A percentile compares a stretch with the other conserved stretches of the same genome.
phyloP scores from a whole-genome alignment of 2,329 filamentous ascomycete genomes.

The Sclerotinia trifoliorum region DNA sequence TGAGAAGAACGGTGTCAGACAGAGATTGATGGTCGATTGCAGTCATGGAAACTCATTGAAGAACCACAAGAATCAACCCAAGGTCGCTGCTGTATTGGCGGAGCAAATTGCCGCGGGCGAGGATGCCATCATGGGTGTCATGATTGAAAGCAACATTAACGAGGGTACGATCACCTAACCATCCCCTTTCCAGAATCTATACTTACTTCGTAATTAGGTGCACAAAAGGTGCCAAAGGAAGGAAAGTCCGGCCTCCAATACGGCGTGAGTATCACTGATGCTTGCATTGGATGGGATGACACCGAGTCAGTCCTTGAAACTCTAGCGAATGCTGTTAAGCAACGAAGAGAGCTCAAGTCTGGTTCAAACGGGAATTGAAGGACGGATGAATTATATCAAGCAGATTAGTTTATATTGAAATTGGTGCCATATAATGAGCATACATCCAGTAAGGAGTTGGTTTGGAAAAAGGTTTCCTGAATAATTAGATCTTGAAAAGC shows the following conservation, averaged over 20 bases:
- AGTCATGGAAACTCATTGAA: conserved; percentile 95
- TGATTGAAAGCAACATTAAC: conserved; percentile 98
- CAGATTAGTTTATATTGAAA: not conserved
- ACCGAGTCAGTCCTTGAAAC: conserved; percentile 75
- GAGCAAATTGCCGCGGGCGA: conserved; percentile 85
- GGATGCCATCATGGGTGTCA: conserved; percentile 85
- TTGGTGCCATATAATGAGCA: not conserved
- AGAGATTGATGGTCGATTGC: conserved; percentile 95
- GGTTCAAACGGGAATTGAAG: conserved; percentile 24
- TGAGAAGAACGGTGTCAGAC: conserved; percentile 67
- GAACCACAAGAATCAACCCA: conserved; percentile 95
- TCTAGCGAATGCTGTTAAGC: conserved; percentile 76
- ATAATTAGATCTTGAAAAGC: conserved; percentile 1
- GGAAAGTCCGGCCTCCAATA: conserved; percentile 84
- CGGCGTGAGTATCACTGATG: conserved; percentile 95
- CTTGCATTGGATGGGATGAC: conserved; percentile 92
- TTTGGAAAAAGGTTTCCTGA: conserved; percentile 5
- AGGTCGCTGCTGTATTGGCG: conserved; percentile 78
- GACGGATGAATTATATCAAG: no score
- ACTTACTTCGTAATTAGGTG: conserved; percentile 51
- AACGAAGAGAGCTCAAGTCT: conserved; percentile 56
- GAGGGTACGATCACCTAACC: conserved; percentile 58
- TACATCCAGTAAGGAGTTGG: conserved; percentile 17
- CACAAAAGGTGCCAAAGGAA: conserved; percentile 87
- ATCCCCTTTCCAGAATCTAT: not conserved